Percentiles rank a stretch among this genome's conserved stretches.
Conservation (phyloP, 2,329 filamentous ascomycete genomes). For the Zymoseptoria tritici region DNA sequence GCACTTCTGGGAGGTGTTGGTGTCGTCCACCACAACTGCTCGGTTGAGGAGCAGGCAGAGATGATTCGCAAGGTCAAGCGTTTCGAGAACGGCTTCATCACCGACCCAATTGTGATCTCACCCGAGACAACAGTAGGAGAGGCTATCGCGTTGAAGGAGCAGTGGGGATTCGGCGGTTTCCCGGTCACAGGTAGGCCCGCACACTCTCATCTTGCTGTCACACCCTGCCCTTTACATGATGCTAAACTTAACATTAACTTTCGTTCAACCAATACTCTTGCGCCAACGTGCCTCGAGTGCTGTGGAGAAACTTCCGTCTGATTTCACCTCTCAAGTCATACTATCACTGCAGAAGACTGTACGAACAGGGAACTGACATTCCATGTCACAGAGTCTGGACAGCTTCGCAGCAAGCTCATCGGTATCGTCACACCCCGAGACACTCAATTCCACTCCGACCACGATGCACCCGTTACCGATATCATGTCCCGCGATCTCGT, state of each 20-base stretch:
- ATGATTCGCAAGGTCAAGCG: constrained; percentile 99
- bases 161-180: constrained; percentile 98
- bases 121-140: constrained; percentile 83
- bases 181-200: constrained; percentile 84
- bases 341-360: background rate
- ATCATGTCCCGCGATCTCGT: constrained; percentile 96
- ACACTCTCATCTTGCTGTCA: constrained; percentile 11
- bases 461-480: constrained; percentile 64
- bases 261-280: constrained; percentile 96
- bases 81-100: constrained; percentile 98
- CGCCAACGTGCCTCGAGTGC: constrained; percentile 27
- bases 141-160: constrained; percentile 86
- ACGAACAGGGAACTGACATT: constrained; percentile 4
- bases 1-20: constrained; percentile 79
- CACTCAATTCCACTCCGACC: constrained; percentile 86
- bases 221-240: constrained; percentile 54
- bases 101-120: constrained; percentile 87
- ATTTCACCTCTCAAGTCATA: constrained; percentile 7
- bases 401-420: constrained; percentile 87
- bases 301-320: constrained; percentile 31
- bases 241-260: constrained; percentile 85
- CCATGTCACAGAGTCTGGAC: constrained; percentile 67
- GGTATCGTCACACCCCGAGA: constrained; percentile 98
- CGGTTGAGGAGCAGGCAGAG: constrained; percentile 91
- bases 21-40: constrained; percentile 99